Base-by-base conservation (phyloP, 306 rosid genomes). In the Dicorynia guianensis region DNA sequence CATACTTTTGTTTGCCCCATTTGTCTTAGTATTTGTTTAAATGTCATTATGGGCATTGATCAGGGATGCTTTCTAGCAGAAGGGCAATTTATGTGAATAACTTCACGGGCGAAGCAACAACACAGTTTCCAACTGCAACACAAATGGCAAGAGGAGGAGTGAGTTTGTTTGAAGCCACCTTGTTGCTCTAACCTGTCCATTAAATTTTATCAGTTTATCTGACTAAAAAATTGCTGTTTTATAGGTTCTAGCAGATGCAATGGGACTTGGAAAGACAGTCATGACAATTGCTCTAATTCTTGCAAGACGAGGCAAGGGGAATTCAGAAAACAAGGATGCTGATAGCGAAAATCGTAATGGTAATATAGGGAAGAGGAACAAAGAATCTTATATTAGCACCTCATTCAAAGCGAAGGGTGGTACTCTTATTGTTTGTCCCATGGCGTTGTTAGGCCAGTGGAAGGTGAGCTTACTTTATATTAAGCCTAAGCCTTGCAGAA, bases 241-340 rank as follows among this genome's bases (percentile, higher is more conserved):
- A 39, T 40, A 93, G 98, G 86, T 89, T 63, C 88, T 93, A 43
- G 98, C 92, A 6, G 98, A 93, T 85, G 97, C 97, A 15, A 93
- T 93, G 98, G 98, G 98, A 66, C 98, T 93, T 66, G 98, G 98
- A 49, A 93, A 93, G 86, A 91, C 98, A 25, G 98, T 93, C 64
- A 93, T 93, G 98, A 87, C 97, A 62, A 91, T 93, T 77, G 87
- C 92, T 58, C 78, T 93, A 77, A 87, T 91, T 68, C 97, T 91
- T 59, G 75, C 88, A 60, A 86, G 81, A 59, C 84, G 67, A 60
- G 85, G 87, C 50, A 81, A 80, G 74, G 79, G 71, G 13, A 72
- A 80, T 54, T 69, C 83, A 53, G 82, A 78, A 62, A 71, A 67
- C 19, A 60, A 25, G 17, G 72, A 72, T 54, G 49, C 4, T 5